Base-by-base conservation (phyloP, 2,329 filamentous ascomycete genomes). In the Botrytis fabae region DNA sequence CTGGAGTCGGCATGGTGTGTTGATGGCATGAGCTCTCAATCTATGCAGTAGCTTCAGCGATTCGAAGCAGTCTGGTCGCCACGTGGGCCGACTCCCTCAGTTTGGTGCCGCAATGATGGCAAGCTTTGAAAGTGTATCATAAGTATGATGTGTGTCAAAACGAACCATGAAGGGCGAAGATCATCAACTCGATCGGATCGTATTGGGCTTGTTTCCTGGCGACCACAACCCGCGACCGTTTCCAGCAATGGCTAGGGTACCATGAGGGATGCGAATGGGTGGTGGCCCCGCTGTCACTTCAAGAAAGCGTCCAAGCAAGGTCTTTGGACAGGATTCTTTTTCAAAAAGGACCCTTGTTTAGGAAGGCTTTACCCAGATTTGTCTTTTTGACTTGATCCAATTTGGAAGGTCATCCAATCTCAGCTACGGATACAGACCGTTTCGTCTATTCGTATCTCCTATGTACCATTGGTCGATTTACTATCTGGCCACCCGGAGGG, bases 1-100 rank as follows among this genome's bases (percentile, higher is more conserved):
- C 75, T 70, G 79, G 74, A 73, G 75, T 74, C 71, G 78, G 77
- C 79, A 80, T 80, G 60, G 72, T 75, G 74, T 64, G 69, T 61
- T 69, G 61, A 71, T n/a, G 54, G 62, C 69, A 71, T 71, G 69
- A 57, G 69, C 60, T 71, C 64, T 65, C 46, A 32, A 51, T 64
- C 46, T 57, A 40, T 14, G 20, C 40, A 42, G 60, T n/a, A 71
- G 60, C 60, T 71, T 60, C 38, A 62, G 69, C 62, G 70, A 64
- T 68, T 73, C 51, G 57, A 65, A 54, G 59, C 74, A 61, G 70
- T 57, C 70, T 59, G 70, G 69, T 66, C 35, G 71, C 69, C 75
- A 74, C 72, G 73, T 73, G 73, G 71, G 75, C 73, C 59, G 70
- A 73, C 70, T 69, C 72, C 70, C 40, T 51, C 65, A 38, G 25